These are phyloP conservation scores for Stemphylium vesicarium DNA, from an alignment of 2,329 filamentous ascomycete species.

Conservation along the genomic window DNA sequence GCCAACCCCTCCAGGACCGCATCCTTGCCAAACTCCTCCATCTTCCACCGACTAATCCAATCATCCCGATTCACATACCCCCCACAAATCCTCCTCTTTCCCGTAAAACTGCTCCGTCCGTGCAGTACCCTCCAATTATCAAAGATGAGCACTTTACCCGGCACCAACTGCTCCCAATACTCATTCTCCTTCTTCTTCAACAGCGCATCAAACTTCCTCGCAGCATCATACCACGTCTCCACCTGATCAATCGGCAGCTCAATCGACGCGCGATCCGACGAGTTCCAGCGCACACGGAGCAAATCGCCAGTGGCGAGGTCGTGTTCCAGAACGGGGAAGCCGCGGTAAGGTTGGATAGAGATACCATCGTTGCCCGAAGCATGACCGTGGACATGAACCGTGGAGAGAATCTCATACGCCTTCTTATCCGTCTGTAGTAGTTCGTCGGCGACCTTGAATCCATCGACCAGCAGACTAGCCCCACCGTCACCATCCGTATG, in stretches of 20 bases:
- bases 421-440: conserved; percentile 62
- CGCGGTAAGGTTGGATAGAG: conserved; percentile 73
- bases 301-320: conserved; percentile 55
- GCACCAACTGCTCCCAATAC: conserved; percentile 81
- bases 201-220: conserved; percentile 74
- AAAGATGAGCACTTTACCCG: conserved; percentile 86
- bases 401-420: conserved; percentile 65
- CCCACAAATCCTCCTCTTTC: conserved; percentile 85
- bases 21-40: conserved; percentile 19
- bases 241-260: conserved; percentile 61
- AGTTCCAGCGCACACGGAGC: conserved; percentile 87
- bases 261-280: conserved; percentile 79
- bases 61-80: conserved; percentile 64
- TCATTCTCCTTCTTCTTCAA: conserved; percentile 69
- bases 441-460: conserved; percentile 72
- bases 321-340: conserved; percentile 75
- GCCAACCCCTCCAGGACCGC: conserved; percentile 15
- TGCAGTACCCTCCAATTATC: conserved; percentile 97
- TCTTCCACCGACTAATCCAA: conserved; percentile 36
- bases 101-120: conserved; percentile 81
- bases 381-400: conserved; percentile 72
- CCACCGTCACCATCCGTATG: conserved; percentile 76
- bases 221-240: conserved; percentile 78
- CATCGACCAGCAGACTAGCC: conserved; percentile 82
- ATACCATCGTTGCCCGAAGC: conserved; percentile 87